Base-by-base conservation (phyloP, 169 alveolate genomes). In the Plasmodium fragile region DNA sequence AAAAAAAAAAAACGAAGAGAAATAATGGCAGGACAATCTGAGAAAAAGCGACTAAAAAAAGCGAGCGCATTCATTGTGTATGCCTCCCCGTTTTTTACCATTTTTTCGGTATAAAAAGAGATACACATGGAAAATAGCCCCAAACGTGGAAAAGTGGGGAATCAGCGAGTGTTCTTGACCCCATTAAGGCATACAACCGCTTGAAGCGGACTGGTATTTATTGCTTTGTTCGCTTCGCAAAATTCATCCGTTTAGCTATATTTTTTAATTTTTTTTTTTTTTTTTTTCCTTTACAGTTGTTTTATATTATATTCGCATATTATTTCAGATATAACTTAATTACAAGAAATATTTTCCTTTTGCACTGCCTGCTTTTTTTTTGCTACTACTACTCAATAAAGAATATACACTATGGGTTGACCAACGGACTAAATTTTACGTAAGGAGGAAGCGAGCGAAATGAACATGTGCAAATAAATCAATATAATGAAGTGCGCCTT, bases 11-110 rank as follows among this genome's bases (percentile, higher is more conserved):
- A 65, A 32, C 53, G 52, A 55, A 25, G 22, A 73, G 53, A 73
- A 73, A 81, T 71, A 87, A 87, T 87, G 93, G 93, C 93, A 71
- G 82, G 93, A 34, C 93, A 87, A 87, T 87, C 93, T 30, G 93
- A 87, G 87, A 87, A 87, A 79, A 87, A 87, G 22, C 73, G 93
- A 77, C 69, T 87, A 87, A 87, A 78, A 77, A 87, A 87, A 55
- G 93, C 93, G 25, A 43, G 72, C 71, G n/a, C 71, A 18, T 87
- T 87, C 81, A 87, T 87, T 49, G 45, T 77, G 22, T 87, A 87
- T 87, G 93, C 93, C 79, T 71, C 81, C 34, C 41, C 93, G 28
- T 87, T 87, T 59, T 87, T 87, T 77, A 87, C 89, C 73, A 87
- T 87, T 87, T 87, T 87, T 87, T 87, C 93, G 81, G 93, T 87